These are phyloP conservation scores for Elsinoe batatas DNA, from an alignment of 2,329 filamentous ascomycete genomes.

Conservation along the genomic window DNA sequence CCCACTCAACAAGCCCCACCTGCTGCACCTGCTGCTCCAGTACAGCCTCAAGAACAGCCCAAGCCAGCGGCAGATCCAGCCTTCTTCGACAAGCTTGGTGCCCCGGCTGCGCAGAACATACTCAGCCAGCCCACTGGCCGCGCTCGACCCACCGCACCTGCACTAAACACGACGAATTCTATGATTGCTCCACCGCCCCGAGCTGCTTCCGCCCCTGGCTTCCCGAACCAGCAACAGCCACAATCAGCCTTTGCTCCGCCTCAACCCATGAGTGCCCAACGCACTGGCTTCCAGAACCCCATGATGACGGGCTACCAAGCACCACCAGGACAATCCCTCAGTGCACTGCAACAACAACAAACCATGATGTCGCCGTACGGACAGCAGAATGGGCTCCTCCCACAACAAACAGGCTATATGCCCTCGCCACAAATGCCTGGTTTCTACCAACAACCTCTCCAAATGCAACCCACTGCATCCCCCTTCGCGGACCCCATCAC, in stretches of 20 bases:
- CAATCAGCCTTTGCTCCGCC: conserved; percentile 59
- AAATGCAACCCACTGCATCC: conserved; percentile 35
- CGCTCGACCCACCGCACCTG: conserved; percentile 15
- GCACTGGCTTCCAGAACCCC: conserved; percentile 42
- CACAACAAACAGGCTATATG: conserved; percentile 32
- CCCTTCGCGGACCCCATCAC: conserved; percentile 49
- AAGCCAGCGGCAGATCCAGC: conserved; percentile 31
- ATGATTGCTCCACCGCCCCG: conserved; percentile 72
- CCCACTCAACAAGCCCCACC: conserved; percentile 27
- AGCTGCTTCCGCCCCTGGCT: conserved; percentile 77
- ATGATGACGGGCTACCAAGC: conserved; percentile 69
- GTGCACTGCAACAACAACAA: conserved; percentile 47
- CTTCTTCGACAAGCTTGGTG: conserved; percentile 42
- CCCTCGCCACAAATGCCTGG: conserved; percentile 32
- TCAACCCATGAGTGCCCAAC: conserved; percentile 39
- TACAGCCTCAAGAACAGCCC: conserved; percentile 24
- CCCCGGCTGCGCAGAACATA: conserved; percentile 29
- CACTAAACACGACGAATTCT: conserved; percentile 35
- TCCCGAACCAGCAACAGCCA: conserved; percentile 45
- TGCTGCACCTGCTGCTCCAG: conserved; percentile 30
- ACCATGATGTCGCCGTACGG: conserved; percentile 25
- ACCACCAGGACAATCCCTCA: conserved; percentile 62
- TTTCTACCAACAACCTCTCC: conserved; percentile 39
- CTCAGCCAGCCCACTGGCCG: conserved; percentile 21
- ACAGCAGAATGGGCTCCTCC: conserved; percentile 29